Evolutionary conservation across 106 monocot genomes (phyloP), one percentile per base, ranked within the genome.

Genomic region (Narthecium ossifragum): DNA sequence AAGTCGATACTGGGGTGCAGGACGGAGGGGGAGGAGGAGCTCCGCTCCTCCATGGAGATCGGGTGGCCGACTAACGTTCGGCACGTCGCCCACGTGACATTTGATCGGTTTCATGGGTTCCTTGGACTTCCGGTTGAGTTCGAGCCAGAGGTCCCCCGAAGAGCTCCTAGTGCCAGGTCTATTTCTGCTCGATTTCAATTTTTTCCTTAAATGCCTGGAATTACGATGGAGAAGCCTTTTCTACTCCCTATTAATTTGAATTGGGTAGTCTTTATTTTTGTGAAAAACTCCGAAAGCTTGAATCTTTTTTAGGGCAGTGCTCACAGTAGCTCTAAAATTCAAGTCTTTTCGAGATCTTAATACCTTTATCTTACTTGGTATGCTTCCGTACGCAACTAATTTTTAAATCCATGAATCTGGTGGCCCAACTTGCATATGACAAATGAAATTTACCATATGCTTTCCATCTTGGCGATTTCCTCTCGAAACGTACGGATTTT

Each of bases 11-110:
- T 62, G 10, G 72, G 72, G 26, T 80, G 80, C 72, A 78, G 69
- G 62, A 70, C 74, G 51, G 77, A 80, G 64, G 70, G 34, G 33
- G 77, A 59, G 26, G 79, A 81, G 56, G 72, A 53, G 30, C 62
- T 57, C 34, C 60, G 69, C 6, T 26, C 14, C 46, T 46, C 61
- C 18, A 86, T 92, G 91, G 91, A 92, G 80, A 92, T 92, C 59
- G 87, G 87, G 26, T 80, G 68, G 77, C 91, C 91, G 8, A 92
- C 86, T 5, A 66, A 92, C 21, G 91, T 92, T 23, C 76, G 71
- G 21, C 91, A 92, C 69, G 77, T 92, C 5, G 86, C 91, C 20
- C 91, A 92, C 33, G 91, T 92, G 52, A 92, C 91, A 14, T 92
- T 92, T 66, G 79, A 83, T 53, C 65, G 85, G 22, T 81, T 81